A percentile compares a stretch with the other conserved stretches of the same genome.
These are phyloP conservation scores for Tilletia caries DNA, from an alignment of 1,284 basidiomycete species.

Conservation along the genomic window DNA sequence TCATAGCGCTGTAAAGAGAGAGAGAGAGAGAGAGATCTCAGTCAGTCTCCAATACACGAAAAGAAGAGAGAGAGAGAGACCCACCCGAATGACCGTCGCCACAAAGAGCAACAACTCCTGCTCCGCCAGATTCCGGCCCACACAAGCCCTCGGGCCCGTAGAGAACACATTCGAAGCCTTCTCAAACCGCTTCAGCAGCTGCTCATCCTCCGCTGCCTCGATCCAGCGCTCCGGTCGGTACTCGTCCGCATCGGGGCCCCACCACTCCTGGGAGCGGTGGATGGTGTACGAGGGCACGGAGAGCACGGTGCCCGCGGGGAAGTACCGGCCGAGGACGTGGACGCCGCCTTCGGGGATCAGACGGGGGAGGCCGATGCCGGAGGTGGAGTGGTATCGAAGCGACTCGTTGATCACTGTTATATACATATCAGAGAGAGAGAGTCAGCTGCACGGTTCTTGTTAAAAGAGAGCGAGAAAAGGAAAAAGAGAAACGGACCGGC, in stretches of 20 bases:
- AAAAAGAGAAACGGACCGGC: slow-evolving; percentile 52
- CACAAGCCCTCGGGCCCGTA: slow-evolving; percentile 43
- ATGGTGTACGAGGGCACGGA: slow-evolving; percentile 66
- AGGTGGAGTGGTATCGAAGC: slow-evolving; percentile 72
- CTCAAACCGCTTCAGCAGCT: slow-evolving; percentile 29
- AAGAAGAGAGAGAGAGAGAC: not conserved
- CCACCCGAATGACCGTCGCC: slow-evolving; percentile 25
- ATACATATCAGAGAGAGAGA: not conserved
- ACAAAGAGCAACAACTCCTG: slow-evolving; percentile 39
- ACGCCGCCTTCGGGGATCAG: slow-evolving; percentile 35
- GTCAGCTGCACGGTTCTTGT: too few species aligned
- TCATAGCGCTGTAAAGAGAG: slow-evolving; percentile 34
- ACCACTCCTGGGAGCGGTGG: slow-evolving; percentile 67
- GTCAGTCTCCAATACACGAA: not conserved
- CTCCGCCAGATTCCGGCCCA: slow-evolving; percentile 45
- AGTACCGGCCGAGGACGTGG: slow-evolving; percentile 54
- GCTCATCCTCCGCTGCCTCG: slow-evolving; percentile 55
- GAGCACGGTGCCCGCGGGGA: slow-evolving; percentile 63
- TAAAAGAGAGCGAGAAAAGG: too few species aligned
- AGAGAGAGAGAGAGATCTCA: not conserved
- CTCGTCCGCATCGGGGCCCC: slow-evolving; percentile 74
- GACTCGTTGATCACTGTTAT: slow-evolving; percentile 75
- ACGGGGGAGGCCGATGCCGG: slow-evolving; percentile 66
- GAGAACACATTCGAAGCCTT: slow-evolving; percentile 46
- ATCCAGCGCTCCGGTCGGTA: slow-evolving; percentile 74